These are phyloP conservation scores for Dryas drummondii DNA, from an alignment of 306 rosid genomes.

Conservation along the genomic window DNA sequence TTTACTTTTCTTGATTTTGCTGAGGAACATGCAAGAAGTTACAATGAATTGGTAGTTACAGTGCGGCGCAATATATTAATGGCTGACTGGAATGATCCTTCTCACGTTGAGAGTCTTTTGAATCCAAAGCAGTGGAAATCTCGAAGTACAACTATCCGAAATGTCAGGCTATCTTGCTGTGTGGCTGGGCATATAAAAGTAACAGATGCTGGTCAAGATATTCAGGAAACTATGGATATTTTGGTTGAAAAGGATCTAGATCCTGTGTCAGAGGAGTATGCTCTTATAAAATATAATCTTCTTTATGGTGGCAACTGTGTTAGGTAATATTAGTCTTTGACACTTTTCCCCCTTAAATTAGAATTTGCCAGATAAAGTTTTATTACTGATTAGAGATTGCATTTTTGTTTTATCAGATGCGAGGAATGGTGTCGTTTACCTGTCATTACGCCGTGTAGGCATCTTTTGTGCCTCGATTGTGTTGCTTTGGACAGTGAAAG, in stretches of 20 bases:
- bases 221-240: slow-evolving; percentile 95
- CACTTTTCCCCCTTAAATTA: slow-evolving; percentile 9
- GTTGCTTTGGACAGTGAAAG: slow-evolving; percentile 72
- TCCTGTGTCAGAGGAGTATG: slow-evolving; percentile 68
- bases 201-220: slow-evolving; percentile 92
- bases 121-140: slow-evolving; percentile 93
- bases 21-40: slow-evolving; percentile 85
- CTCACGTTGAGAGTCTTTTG: slow-evolving; percentile 92
- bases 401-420: slow-evolving; percentile 55
- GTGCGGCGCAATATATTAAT: slow-evolving; percentile 87
- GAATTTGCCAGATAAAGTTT: neutral
- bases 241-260: slow-evolving; percentile 71
- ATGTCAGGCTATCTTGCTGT: slow-evolving; percentile 92
- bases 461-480: slow-evolving; percentile 89
- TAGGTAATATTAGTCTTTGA: slow-evolving; percentile 51
- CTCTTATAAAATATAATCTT: slow-evolving; percentile 63
- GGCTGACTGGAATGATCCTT: slow-evolving; percentile 99
- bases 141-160: slow-evolving; percentile 67
- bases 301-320: slow-evolving; percentile 71
- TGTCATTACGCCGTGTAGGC: slow-evolving; percentile 86
- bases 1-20: slow-evolving; percentile 63
- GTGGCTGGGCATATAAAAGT: slow-evolving; percentile 98
- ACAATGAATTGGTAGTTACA: slow-evolving; percentile 87
- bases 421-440: slow-evolving; percentile 97
- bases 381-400: slow-evolving; percentile 20